A percentile compares a stretch with the other conserved stretches of the same genome.
phyloP scores from a whole-genome alignment of 352 stramenopile species.

The Globisporangium splendens region DNA sequence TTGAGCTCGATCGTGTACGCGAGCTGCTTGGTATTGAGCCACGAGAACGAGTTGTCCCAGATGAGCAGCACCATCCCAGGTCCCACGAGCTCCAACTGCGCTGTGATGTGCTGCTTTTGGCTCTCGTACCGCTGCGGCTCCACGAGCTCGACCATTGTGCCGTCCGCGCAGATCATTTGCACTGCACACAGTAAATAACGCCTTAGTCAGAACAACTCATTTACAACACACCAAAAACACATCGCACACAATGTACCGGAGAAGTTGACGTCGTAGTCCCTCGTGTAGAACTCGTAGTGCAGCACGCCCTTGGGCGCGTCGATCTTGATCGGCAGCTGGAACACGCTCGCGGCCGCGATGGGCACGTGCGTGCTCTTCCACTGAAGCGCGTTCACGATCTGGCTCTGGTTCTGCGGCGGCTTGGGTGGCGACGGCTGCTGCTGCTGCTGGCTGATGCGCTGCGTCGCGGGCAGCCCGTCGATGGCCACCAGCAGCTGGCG shows the following conservation, averaged over 20 bases:
- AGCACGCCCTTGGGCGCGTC: slow-evolving; percentile 54
- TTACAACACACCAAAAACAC: not conserved
- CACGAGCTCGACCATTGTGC: slow-evolving; percentile 49
- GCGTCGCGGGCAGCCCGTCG: slow-evolving; percentile 27
- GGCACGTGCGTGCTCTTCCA: slow-evolving; percentile 78
- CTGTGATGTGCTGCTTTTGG: slow-evolving; percentile 45
- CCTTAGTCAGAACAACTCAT: no score
- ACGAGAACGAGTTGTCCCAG: slow-evolving; percentile 84
- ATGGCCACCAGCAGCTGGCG: slow-evolving; percentile 53
- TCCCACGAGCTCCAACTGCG: slow-evolving; percentile 37
- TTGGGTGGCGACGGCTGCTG: slow-evolving; percentile 9
- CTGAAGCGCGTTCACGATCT: slow-evolving; percentile 50
- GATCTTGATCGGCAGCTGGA: slow-evolving; percentile 74
- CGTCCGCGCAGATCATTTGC: slow-evolving; percentile 60
- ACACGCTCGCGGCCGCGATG: slow-evolving; percentile 55
- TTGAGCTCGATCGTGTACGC: slow-evolving; percentile 68
- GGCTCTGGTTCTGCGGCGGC: slow-evolving; percentile 14
- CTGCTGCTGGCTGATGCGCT: slow-evolving; percentile 6
- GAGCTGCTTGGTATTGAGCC: slow-evolving; percentile 76
- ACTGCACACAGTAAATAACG: slow-evolving; percentile 15
- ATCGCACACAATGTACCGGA: slow-evolving; percentile 16
- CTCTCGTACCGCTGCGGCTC: slow-evolving; percentile 62
- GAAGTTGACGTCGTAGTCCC: slow-evolving; percentile 74
- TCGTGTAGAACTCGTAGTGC: slow-evolving; percentile 63
- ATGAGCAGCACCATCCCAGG: slow-evolving; percentile 61